Percentiles rank a stretch among this genome's conserved stretches.
Conservation (phyloP, 768 basidiomycete genomes). For the Lactarius indigo region DNA sequence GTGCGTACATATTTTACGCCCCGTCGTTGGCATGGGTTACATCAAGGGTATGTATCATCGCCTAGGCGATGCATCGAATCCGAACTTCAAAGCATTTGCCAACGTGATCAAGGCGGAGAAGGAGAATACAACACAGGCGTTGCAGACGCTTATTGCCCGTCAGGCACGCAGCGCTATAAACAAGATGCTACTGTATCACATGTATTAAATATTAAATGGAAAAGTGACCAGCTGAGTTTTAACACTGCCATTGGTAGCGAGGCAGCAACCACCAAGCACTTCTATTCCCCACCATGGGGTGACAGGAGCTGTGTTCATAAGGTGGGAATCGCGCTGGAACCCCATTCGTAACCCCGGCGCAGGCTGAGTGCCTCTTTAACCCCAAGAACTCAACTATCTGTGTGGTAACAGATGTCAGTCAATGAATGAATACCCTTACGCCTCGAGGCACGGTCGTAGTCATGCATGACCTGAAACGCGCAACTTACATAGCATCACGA, state of each 20-base stretch:
- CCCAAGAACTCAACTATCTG: no score
- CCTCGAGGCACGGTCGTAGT: neutral
- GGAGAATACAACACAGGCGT: conserved; percentile 46
- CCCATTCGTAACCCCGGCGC: neutral
- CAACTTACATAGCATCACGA: neutral
- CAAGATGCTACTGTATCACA: neutral
- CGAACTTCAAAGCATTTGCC: conserved; percentile 71
- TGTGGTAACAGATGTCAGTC: no score
- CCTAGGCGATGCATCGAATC: conserved; percentile 55
- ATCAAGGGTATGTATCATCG: conserved; percentile 3
- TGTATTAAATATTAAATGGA: neutral
- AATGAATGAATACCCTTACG: no score
- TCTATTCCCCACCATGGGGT: neutral
- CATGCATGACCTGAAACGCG: neutral
- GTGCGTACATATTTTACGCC: conserved; percentile 36
- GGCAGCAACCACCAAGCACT: neutral
- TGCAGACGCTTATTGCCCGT: conserved; percentile 33
- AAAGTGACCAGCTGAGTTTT: neutral
- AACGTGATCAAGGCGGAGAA: conserved; percentile 76
- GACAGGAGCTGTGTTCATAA: neutral
- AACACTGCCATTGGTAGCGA: neutral
- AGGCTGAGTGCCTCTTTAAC: no score
- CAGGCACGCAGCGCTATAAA: neutral
- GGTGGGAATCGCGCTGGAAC: neutral
- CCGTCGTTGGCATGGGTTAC: conserved; percentile 21